Evolutionary conservation across 768 basidiomycete species (phyloP), one percentile per base, ranked within the genome.

Genomic region (Mycena venus): DNA sequence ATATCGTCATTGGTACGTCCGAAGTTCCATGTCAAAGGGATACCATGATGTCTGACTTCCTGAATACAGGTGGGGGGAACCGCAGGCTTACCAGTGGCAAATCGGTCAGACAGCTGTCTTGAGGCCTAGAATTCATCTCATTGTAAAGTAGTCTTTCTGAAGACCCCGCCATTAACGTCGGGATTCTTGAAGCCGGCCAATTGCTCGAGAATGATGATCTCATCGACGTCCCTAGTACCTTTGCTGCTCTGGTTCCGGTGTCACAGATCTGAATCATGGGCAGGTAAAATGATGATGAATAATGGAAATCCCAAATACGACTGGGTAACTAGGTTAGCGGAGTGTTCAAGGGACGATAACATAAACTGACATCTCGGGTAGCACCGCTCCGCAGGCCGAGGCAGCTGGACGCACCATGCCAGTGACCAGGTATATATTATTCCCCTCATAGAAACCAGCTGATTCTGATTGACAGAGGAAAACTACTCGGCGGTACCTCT

Each of bases 1-100:
- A 72, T 23, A 64, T 72, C 27, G 42, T 72, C 29, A 49, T 72
- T 19, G 61, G 70, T 71, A 23, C 10, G 70, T n/a, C n/a, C n/a
- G n/a, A n/a, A n/a, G n/a, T n/a, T n/a, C n/a, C n/a, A n/a, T n/a
- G n/a, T n/a, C n/a, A n/a, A n/a, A n/a, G n/a, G n/a, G n/a, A n/a
- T n/a, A n/a, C n/a, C n/a, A n/a, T n/a, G n/a, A n/a, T n/a, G n/a
- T n/a, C n/a, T n/a, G n/a, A n/a, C n/a, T n/a, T n/a, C n/a, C n/a
- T n/a, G n/a, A n/a, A n/a, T 29, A 32, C 21, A 72, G 70, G 70
- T 56, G 70, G 70, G 12, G 70, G 70, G 31, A n/a, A 72, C 63
- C 11, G 70, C 63, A 27, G 70, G 70, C 17, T 53, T 72, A 12
- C 21, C 64, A 14, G 47, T 72, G 23, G 70, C 70, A 7, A 66